Evolutionary conservation across 108 stramenopile genomes (phyloP).

Genomic region (Skeletonema grethae): DNA sequence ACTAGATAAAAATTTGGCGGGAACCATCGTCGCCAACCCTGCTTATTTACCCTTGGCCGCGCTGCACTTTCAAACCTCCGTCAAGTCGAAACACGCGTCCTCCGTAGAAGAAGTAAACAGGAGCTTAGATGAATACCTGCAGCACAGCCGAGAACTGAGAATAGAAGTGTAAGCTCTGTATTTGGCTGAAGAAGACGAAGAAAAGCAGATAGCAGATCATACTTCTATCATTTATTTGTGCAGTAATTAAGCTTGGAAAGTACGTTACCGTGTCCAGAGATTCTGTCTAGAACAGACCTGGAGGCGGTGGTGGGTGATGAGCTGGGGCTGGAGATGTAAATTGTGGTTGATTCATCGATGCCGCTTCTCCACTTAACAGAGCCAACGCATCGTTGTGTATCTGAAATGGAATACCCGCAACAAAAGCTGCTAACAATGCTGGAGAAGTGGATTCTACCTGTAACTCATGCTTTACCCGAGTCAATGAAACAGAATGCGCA

Average conservation of each 20-base stretch:
- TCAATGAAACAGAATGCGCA: conserved; percentile 67
- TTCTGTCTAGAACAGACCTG: conserved; percentile 24
- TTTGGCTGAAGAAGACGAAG: no score
- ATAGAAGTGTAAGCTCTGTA: no score
- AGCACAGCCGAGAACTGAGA: no score
- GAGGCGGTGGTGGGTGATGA: conserved; percentile 33
- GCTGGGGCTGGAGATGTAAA: conserved; percentile 23
- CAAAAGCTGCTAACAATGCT: conserved; percentile 22
- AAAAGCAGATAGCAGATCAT: background rate
- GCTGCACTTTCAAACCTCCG: no score
- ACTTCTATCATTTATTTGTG: background rate
- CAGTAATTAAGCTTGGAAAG: background rate
- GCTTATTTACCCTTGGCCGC: no score
- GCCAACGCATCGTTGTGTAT: conserved; percentile 79
- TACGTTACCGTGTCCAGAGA: background rate
- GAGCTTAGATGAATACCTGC: no score
- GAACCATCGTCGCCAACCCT: no score
- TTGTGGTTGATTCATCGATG: conserved; percentile 14
- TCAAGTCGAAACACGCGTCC: no score
- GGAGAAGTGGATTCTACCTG: background rate
- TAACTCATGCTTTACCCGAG: conserved; percentile 19
- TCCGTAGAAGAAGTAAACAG: no score
- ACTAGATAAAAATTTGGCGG: no score
- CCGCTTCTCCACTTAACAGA: conserved; percentile 48
- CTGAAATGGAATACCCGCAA: conserved; percentile 55